Evolutionary conservation across 2,329 filamentous ascomycete genomes (phyloP), one percentile per base, ranked within the genome.

Genomic region (Rhytidhysteron rufulum): DNA sequence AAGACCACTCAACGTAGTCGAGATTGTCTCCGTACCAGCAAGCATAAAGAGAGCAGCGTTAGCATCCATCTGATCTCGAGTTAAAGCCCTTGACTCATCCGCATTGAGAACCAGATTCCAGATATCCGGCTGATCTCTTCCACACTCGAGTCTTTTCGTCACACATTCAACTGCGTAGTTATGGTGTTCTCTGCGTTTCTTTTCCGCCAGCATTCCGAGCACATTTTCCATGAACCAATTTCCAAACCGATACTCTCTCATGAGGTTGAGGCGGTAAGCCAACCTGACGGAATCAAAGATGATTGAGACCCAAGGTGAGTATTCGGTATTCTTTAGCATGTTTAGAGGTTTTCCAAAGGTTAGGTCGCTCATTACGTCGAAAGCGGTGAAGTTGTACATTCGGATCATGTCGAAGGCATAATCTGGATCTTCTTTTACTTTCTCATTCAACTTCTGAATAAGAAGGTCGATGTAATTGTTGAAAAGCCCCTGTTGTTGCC

Each of bases 21-120:
- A 66, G 0, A 66, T 70, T 1, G 68, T 71, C 34, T 71, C 67
- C 1, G 57, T 62, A 0, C 68, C 69, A 2, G 59, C 68, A 13
- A 63, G 47, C 13, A 66, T 55, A 25, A 66, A 38, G 7, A 34
- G 27, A 13, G 39, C 15, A 11, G 34, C 34, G 30, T 41, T 44
- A 17, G 44, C 24, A 27, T 52, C 32, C 11, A 67, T 51, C 25
- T 63, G 56, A 7, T 46, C 51, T 4, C n/a, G 35, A 20, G 22
- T 16, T 7, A 37, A 9, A 5, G 15, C 15, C 13, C 17, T 27
- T 16, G 5, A 10, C 10, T 22, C 37, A 5, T 17, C 17, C 25
- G 6, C 6, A 19, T 27, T 44, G 7, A 70, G 49, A 0, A 71
- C 61, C 17, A 67, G 57, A 16, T 60, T 56, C 59, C 68, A 67